Base-by-base conservation (phyloP, 768 basidiomycete species). In the Chiua virens region DNA sequence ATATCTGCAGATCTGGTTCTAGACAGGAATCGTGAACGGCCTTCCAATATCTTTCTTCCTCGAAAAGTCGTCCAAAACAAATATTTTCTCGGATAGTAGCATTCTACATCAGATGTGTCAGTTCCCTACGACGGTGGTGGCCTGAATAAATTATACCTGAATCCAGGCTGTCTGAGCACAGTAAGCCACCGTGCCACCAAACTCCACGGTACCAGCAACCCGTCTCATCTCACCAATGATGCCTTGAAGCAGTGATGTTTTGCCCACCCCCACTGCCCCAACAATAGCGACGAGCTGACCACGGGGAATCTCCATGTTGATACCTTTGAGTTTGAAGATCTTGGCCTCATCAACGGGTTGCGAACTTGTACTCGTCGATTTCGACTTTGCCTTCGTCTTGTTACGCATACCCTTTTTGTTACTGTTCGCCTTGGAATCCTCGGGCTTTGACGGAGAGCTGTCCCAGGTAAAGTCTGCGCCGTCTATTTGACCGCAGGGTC, bases 111-210 rank as follows among this genome's bases (percentile, higher is more conserved):
- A 55, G 32, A 23, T 2, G 0, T 8, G 45, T 32, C 21, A 60
- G 22, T 17, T 42, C 23, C 50, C 47, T 20, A 11, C 0, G 9
- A 25, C 25, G 8, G 15, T 9, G 21, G 42, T 11, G 20, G 21
- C 25, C 47, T 21, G 44, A 51, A 18, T 3, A 15, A 25, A 51
- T 52, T 55, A 3, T 51, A 80, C 84, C 68, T 93, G 90, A 51
- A 98, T 95, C 92, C 93, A 97, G 11, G 93, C 87, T 39, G 77
- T 85, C 64, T 98, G 94, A 15, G 86, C 83, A 58, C 89, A 94
- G 66, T 94, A 92, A 1, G 83, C 85, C 10, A 92, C 79, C 10
- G 80, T 79, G 0, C 87, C 90, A 50, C 89, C 86, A 60, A 93
- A 89, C 28, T 73, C 75, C 35, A 90, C 80, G 9, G 70, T 77